Evolutionary conservation across 164 flowering plant genomes (phyloP), one percentile per base, ranked within the genome.

Genomic region (Magnolia officinalis): DNA sequence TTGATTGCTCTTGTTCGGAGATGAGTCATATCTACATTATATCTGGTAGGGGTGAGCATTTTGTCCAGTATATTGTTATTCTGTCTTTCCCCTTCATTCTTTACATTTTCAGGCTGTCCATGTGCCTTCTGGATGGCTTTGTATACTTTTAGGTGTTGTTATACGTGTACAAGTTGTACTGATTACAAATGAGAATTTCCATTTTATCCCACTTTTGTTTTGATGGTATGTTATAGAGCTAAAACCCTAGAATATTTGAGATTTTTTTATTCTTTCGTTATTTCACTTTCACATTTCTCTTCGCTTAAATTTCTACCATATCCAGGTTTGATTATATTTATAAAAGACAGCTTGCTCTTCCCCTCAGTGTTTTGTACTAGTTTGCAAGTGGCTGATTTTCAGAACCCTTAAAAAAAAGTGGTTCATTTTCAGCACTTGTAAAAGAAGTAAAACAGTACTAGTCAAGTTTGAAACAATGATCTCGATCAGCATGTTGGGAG

Each of bases 11-110:
- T 70, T 5, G 37, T 29, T 67, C 18, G 20, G 73, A 20, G 52
- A 37, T 20, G 8, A 71, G 16, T 59, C 63, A 51, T 11, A 55
- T 55, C 61, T 7, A 2, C 61, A 29, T 19, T 14, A 29, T 31
- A 24, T 68, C 19, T 8, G 8, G 7, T 50, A 18, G 4, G 26
- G 72, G 72, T 16, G 55, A 50, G 78, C 74, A 75, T 50, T 63
- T 26, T 52, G 70, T 67, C n/a, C 64, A 0, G 6, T n/a, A 37
- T 21, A 13, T 72, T 24, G 64, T 50, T 55, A 21, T 21, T 8
- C 20, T 14, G 23, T 49, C 55, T 59, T 72, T 64, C 52, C 8
- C 10, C 10, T 55, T 66, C 31, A 75, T 81, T 67, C 79, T 72
- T 69, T 70, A 24, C 51, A 73, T 45, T 51, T 37, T 58, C n/a